These are phyloP conservation scores for Fraxinus americana DNA, from an alignment of 257 asterid genomes.

Conservation along the genomic window DNA sequence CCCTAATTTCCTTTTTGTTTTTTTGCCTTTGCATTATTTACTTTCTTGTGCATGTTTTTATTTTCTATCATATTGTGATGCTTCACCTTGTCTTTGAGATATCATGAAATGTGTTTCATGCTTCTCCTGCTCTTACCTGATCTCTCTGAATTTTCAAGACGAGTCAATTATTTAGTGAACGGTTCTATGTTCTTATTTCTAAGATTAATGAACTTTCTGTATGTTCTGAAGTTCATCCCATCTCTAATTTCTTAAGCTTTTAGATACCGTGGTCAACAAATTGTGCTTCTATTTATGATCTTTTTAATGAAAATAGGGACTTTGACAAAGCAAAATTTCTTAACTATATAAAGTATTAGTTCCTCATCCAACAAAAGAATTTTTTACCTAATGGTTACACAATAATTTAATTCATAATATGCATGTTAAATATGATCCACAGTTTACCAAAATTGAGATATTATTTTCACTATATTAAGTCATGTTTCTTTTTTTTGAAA, in stretches of 20 bases:
- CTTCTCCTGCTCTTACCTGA: neutral
- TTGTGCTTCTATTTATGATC: neutral
- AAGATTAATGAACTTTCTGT: neutral
- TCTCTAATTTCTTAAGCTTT: neutral
- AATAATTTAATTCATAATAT: neutral
- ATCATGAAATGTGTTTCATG: neutral
- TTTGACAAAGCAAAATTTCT: neutral
- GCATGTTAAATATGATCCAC: neutral
- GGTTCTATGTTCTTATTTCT: neutral
- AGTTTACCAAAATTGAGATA: neutral
- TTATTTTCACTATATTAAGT: neutral
- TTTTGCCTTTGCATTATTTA: neutral
- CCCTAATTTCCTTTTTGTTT: neutral
- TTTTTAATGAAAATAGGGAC: neutral
- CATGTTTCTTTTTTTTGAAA: neutral
- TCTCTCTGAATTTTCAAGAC: neutral
- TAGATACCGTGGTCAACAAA: neutral
- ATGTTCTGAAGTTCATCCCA: neutral
- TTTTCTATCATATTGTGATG: neutral
- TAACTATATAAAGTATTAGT: neutral
- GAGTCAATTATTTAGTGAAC: neutral
- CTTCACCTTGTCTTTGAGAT: slow-evolving; percentile 8
- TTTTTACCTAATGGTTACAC: neutral
- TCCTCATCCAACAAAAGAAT: neutral
- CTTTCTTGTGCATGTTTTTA: slow-evolving; percentile 3